A percentile compares a stretch with the other conserved stretches of the same genome.
Evolutionary conservation across 306 rosid species (phyloP).

Genomic region (Casuarina equisetifolia): DNA sequence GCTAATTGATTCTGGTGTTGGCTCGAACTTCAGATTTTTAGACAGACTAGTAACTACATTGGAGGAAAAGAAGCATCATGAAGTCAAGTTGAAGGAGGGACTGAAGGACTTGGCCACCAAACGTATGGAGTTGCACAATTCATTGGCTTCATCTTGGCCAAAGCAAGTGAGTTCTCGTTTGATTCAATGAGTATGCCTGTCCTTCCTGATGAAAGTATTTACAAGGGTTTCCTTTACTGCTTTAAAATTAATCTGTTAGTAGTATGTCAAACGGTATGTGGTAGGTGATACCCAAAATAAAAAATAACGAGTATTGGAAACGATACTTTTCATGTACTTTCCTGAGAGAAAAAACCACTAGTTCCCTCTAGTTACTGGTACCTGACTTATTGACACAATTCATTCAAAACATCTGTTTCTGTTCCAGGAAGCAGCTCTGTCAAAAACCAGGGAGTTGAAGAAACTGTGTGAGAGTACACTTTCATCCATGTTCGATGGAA

Average conservation of each 20-base stretch:
- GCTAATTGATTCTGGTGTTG: constrained; percentile 16
- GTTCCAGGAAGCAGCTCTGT: constrained; percentile 71
- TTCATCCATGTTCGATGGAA: constrained; percentile 89
- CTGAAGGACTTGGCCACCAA: constrained; percentile 74
- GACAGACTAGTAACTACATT: constrained; percentile 77
- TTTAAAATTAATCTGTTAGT: background rate
- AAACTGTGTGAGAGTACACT: constrained; percentile 71
- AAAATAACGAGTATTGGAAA: background rate
- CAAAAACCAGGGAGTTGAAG: constrained; percentile 74
- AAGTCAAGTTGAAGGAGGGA: constrained; percentile 83
- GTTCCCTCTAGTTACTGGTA: background rate
- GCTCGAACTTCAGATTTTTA: constrained; percentile 67
- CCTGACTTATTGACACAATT: background rate
- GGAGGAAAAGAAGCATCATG: constrained; percentile 90
- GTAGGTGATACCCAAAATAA: too few species aligned
- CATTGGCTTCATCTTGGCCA: constrained; percentile 89
- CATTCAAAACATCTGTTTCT: constrained; percentile 6
- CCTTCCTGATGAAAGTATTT: background rate
- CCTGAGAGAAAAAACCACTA: background rate
- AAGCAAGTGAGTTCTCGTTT: constrained; percentile 61
- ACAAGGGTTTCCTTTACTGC: background rate
- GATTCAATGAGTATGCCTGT: background rate
- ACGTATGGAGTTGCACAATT: constrained; percentile 89
- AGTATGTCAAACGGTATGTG: too few species aligned
- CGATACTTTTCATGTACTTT: background rate